Base-by-base conservation (phyloP, 495 filamentous ascomycete genomes). In the Aspergillus cristatus region DNA sequence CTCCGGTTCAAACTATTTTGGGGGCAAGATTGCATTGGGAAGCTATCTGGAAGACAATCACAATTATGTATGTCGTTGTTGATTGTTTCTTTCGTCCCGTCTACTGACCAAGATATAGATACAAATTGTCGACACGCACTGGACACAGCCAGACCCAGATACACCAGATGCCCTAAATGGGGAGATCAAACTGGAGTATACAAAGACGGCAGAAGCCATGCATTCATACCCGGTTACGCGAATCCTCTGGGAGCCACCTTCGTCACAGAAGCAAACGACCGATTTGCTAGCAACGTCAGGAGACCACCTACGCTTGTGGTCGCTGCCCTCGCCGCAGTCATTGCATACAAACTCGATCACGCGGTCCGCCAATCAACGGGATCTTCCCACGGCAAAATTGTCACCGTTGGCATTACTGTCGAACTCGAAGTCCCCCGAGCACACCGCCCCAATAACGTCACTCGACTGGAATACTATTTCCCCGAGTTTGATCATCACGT, bases 31-130 rank as follows among this genome's bases (percentile, higher is more conserved):
- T 47, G 91, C 91, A 3, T 70, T 97, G 32, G 91, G 90, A 40
- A 97, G 93, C 66, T 97, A 96, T 51, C 59, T 96, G 35, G 91
- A 99, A 63, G 91, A 99, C 60, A 88, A 86, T 7, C 93, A 97
- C 54, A 99, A 99, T 50, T 97, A 86, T 68, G 89, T 94, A 68
- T 57, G 80, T n/a, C 56, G 31, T 32, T 14, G 3, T 31, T 25
- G 20, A 4, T 6, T 37, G 3, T 28, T 13, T 28, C 0, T 33
- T 13, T 10, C 32, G 22, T 14, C 3, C 14, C 10, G 3, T 14
- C 11, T 15, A 29, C 35, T 29, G n/a, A 14, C 30, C n/a, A n/a
- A 18, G 10, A 22, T 18, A 14, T 38, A 96, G 88, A 97, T 99
- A 44, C 93, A 97, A 87, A 96, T 99, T 38, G 72, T 99, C 31